Conservation (phyloP, 306 rosid species). For the Gastrolobium bilobum region DNA sequence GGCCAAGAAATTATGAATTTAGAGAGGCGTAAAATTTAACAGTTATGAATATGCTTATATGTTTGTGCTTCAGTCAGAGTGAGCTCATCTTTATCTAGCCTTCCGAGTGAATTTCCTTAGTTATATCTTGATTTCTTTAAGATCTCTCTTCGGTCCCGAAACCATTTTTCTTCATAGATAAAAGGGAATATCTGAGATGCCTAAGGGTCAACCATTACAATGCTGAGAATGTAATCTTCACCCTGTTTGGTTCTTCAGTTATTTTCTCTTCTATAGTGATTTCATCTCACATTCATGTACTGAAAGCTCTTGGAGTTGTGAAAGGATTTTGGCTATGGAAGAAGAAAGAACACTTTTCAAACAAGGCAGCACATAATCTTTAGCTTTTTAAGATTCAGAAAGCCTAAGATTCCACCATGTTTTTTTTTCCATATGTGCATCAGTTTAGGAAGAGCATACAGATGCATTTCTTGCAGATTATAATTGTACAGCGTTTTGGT, state of each 20-base stretch:
- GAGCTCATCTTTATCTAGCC: neutral
- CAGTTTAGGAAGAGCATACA: constrained; percentile 43
- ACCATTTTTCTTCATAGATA: constrained; percentile 2
- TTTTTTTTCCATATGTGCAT: constrained; percentile 40
- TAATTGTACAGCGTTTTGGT: neutral
- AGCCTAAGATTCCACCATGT: constrained; percentile 13
- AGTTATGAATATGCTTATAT: neutral
- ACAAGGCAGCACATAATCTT: constrained; percentile 10
- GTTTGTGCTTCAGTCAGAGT: neutral
- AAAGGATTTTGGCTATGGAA: constrained; percentile 32
- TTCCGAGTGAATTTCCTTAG: neutral
- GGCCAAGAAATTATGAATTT: neutral
- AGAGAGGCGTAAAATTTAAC: neutral
- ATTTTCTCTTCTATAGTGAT: neutral
- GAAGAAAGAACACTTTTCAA: constrained; percentile 36
- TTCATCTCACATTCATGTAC: constrained; percentile 34
- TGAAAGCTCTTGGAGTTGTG: constrained; percentile 37
- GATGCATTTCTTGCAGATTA: constrained; percentile 41
- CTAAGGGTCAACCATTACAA: constrained; percentile 35
- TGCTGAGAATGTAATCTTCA: constrained; percentile 31
- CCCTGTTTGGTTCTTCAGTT: constrained; percentile 3
- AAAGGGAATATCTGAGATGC: constrained; percentile 14
- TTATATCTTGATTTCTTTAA: neutral
- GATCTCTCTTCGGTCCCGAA: neutral
- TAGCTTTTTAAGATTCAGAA: constrained; percentile 24